A percentile compares a stretch with the other conserved stretches of the same genome.
These are phyloP conservation scores for Brettanomyces sp. DNA, from an alignment of 805 yeast genomes.

Conservation along the genomic window DNA sequence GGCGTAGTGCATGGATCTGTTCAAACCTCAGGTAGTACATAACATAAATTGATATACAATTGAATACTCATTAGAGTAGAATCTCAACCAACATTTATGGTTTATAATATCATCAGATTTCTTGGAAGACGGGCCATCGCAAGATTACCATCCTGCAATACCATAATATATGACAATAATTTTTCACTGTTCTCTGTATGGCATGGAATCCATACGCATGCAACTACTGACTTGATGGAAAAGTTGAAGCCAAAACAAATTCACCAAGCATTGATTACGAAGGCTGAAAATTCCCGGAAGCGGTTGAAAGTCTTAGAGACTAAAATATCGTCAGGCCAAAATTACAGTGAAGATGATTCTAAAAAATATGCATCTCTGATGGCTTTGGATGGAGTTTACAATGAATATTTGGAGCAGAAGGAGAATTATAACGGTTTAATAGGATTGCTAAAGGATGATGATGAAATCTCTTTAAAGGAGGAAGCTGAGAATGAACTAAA, in stretches of 20 bases:
- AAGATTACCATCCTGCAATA: too few species aligned
- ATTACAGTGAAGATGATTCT: conserved; percentile 38
- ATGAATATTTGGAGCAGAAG: conserved; percentile 26
- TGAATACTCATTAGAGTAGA: too few species aligned
- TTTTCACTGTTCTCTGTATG: too few species aligned
- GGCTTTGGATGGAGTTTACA: conserved; percentile 31
- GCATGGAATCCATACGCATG: too few species aligned
- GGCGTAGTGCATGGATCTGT: too few species aligned
- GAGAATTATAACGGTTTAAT: conserved; percentile 26
- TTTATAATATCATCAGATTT: too few species aligned
- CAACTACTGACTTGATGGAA: too few species aligned
- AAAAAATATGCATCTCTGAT: conserved; percentile 38
- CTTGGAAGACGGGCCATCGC: too few species aligned
- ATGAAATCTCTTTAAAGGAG: conserved; percentile 33
- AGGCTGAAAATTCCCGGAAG: conserved; percentile 32
- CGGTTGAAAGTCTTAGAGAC: conserved; percentile 35
- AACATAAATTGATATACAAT: too few species aligned
- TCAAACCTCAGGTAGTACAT: too few species aligned
- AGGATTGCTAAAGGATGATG: conserved; percentile 28
- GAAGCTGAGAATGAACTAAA: conserved; percentile 60
- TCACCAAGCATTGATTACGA: conserved; percentile 42
- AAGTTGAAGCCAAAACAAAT: conserved; percentile 10
- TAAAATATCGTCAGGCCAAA: conserved; percentile 31
- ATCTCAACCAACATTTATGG: too few species aligned
- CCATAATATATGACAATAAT: too few species aligned